Base-by-base conservation (phyloP, 192 early-diverging fungal species). In the Spinellus fusiger region DNA sequence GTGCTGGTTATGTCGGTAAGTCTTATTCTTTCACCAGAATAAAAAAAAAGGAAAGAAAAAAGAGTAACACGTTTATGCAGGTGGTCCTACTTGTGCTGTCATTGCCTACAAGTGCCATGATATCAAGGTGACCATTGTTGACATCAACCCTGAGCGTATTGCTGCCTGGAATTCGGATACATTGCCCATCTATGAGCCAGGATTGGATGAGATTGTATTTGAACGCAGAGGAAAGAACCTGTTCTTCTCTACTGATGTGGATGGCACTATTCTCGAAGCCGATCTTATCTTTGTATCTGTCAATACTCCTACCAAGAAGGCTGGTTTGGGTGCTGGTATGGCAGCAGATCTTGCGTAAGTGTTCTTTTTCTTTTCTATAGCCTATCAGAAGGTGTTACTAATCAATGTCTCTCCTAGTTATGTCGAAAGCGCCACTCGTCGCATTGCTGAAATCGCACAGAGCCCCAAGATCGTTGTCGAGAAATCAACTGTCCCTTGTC, bases 201-300 rank as follows among this genome's bases (percentile, higher is more conserved):
- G 93, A 6, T 82, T 96, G 22, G 90, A 94, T 23, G 86, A 91
- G 47, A 73, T 96, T 37, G 93, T 96, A 16, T 80, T 80, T 50
- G 76, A 56, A 7, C 68, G 78, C 54, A 84, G 93, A 48, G 85
- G 82, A 34, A 79, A 76, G 70, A 97, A 97, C 76, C 80, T 97
- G 52, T 87, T 87, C 74, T 97, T 94, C 75, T 81, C 86, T 12
- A 89, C 91, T 15, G 83, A 94, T 38, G 85, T 94, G 29, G 88
- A 95, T 55, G 40, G 67, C 29, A 82, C 80, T 53, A 92, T 97
- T 54, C 47, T 71, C n/a, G 79, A 88, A 37, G 84, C 93, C 29
- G 90, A 95, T 55, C 66, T 97, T 23, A 92, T 97, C 61, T 88
- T 97, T 63, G 89, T 95, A 16, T 92, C 91, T n/a, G 93, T 97